A percentile compares a stretch with the other conserved stretches of the same genome.
Conservation (phyloP, 345 rosid genomes). For the Camelina sativa region DNA sequence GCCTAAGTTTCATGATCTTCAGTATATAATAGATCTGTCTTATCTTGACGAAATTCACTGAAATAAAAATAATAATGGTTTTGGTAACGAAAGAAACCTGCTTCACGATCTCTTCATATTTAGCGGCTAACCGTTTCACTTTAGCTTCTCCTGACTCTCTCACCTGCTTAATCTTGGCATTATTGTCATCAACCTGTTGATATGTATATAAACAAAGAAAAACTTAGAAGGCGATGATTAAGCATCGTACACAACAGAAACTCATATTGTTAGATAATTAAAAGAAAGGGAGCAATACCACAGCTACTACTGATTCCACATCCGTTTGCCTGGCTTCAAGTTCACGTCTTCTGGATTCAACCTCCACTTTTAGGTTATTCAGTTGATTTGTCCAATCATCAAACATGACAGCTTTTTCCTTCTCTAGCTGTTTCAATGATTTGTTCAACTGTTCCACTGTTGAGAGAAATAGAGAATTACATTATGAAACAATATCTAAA, state of each 20-base stretch:
- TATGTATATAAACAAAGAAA: conserved; percentile 11
- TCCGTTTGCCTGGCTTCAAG: conserved; percentile 75
- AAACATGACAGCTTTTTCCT: conserved; percentile 59
- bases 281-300: conserved; percentile 50
- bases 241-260: neutral
- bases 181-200: conserved; percentile 71
- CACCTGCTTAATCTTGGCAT: conserved; percentile 54
- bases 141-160: conserved; percentile 67
- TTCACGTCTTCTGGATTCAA: conserved; percentile 64
- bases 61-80: neutral
- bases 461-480: conserved; percentile 23
- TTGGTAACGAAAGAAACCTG: conserved; percentile 53
- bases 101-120: conserved; percentile 67
- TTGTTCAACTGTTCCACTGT: conserved; percentile 72
- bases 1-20: neutral
- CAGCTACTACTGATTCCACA: conserved; percentile 71
- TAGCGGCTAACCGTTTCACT: conserved; percentile 55
- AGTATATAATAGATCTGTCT: neutral
- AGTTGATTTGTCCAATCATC: conserved; percentile 60
- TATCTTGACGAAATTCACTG: neutral
- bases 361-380: conserved; percentile 57
- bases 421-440: conserved; percentile 55
- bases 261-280: neutral
- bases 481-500: conserved; percentile 10
- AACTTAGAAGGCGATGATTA: neutral